phyloP scores from a whole-genome alignment of 805 yeast genomes.

The Wickerhamomyces pijperi region DNA sequence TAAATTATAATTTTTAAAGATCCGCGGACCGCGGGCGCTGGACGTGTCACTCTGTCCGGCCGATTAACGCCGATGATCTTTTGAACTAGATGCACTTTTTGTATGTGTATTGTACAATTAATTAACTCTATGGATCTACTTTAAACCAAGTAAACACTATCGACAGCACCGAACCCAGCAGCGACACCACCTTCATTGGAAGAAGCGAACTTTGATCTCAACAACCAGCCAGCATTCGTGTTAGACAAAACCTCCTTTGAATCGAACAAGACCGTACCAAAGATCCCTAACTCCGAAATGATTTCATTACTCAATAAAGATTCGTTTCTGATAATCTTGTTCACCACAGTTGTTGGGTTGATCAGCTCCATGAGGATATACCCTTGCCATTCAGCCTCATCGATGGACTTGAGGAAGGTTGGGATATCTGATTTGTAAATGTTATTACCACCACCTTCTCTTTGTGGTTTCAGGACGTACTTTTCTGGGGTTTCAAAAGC shows the following conservation, averaged over 20 bases:
- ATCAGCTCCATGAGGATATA: conserved; percentile 92
- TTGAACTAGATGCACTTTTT: too few species aligned
- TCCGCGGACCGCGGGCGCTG: too few species aligned
- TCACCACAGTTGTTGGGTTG: conserved; percentile 57
- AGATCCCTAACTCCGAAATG: conserved; percentile 84
- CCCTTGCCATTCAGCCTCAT: conserved; percentile 73
- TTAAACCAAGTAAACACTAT: conserved; percentile 51
- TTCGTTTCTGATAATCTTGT: conserved; percentile 61
- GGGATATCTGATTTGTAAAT: conserved; percentile 84
- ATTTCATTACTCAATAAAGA: conserved; percentile 59
- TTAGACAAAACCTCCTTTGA: conserved; percentile 47
- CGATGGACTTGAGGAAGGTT: conserved; percentile 43
- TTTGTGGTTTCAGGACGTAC: conserved; percentile 88
- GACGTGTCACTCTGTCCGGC: too few species aligned
- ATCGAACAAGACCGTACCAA: conserved; percentile 75
- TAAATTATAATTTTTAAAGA: too few species aligned
- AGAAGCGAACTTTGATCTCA: conserved; percentile 78
- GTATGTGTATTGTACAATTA: too few species aligned
- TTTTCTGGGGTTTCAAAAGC: conserved; percentile 59
- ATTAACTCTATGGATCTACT: too few species aligned
- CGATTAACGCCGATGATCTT: too few species aligned
- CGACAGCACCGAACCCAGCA: conserved; percentile 97
- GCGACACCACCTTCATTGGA: conserved; percentile 98
- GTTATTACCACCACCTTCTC: conserved; percentile 99
- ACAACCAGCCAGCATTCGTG: conserved; percentile 69